phyloP scores from a whole-genome alignment of 164 flowering plant genomes.

The Nymphaea colorata region DNA sequence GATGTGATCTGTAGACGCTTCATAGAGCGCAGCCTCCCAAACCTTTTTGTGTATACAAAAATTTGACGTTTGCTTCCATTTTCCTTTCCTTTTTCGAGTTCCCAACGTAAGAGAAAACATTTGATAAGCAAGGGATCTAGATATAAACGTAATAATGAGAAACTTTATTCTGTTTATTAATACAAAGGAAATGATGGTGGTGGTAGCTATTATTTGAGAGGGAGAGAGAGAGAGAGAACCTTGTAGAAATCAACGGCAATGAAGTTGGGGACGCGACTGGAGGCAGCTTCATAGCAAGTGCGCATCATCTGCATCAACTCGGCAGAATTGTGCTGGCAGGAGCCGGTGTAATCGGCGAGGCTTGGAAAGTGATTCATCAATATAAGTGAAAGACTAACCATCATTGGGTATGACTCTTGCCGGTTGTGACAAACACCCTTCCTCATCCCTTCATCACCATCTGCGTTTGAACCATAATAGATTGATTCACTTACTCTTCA shows the following conservation, averaged over 20 bases:
- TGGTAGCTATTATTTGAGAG: neutral
- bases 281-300: slow-evolving; percentile 58
- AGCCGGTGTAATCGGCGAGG: slow-evolving; percentile 20
- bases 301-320: slow-evolving; percentile 45
- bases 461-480: slow-evolving; percentile 13
- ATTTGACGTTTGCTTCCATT: no score
- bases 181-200: no score
- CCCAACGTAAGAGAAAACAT: no score
- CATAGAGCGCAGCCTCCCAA: no score
- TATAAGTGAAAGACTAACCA: slow-evolving; percentile 47
- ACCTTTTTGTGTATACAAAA: no score
- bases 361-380: slow-evolving; percentile 53
- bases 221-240: slow-evolving; percentile 25
- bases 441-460: slow-evolving; percentile 66
- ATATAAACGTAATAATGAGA: no score
- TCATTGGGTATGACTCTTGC: slow-evolving; percentile 66
- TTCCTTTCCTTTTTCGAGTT: no score
- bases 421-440: slow-evolving; percentile 78
- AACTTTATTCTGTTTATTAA: no score
- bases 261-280: slow-evolving; percentile 76
- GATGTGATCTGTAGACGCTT: no score
- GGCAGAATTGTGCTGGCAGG: slow-evolving; percentile 72
- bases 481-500: no score
- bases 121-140: no score
- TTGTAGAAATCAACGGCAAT: slow-evolving; percentile 79